Evolutionary conservation across 768 basidiomycete genomes (phyloP).

Genomic region (Lactifluus echinatus): DNA sequence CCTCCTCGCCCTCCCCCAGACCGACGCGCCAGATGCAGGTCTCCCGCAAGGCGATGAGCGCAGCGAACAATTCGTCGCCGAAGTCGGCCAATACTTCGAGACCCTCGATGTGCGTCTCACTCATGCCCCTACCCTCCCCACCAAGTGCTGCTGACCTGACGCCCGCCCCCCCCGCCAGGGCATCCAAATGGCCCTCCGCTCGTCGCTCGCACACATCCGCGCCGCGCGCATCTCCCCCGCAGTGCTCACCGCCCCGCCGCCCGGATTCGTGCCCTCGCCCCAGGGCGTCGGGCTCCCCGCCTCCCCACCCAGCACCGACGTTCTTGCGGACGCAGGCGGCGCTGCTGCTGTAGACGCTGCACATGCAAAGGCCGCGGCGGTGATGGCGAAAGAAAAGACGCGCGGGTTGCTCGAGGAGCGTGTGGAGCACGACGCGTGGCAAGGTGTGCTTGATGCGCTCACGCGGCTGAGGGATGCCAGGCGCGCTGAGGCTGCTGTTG

Average conservation of each 20-base stretch:
- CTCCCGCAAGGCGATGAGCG: conserved; percentile 77
- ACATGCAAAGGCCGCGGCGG: no score
- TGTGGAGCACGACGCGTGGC: conserved; percentile 70
- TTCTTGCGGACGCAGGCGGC: background rate
- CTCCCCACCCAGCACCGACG: conserved; percentile 22
- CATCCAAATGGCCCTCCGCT: conserved; percentile 70
- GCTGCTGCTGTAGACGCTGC: no score
- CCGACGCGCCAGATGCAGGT: conserved; percentile 55
- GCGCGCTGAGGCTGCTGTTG: background rate
- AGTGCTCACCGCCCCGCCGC: conserved; percentile 75
- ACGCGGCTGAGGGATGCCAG: conserved; percentile 21
- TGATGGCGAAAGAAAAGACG: conserved; percentile 29
- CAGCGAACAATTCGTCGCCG: conserved; percentile 76
- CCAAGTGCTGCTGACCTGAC: background rate
- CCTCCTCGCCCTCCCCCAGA: conserved; percentile 75
- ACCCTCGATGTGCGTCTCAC: conserved; percentile 60
- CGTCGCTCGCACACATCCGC: conserved; percentile 72
- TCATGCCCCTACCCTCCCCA: background rate
- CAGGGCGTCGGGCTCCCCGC: conserved; percentile 68
- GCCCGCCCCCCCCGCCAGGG: conserved; percentile 33
- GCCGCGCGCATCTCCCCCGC: conserved; percentile 78
- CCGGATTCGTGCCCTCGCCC: conserved; percentile 65
- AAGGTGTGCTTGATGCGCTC: conserved; percentile 60
- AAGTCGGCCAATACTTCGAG: conserved; percentile 81
- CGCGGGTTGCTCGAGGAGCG: conserved; percentile 72